Percentiles rank a stretch among this genome's conserved stretches.
phyloP scores from a whole-genome alignment of 371 early-diverging fungal species.

The Actinomortierella wolfii region DNA sequence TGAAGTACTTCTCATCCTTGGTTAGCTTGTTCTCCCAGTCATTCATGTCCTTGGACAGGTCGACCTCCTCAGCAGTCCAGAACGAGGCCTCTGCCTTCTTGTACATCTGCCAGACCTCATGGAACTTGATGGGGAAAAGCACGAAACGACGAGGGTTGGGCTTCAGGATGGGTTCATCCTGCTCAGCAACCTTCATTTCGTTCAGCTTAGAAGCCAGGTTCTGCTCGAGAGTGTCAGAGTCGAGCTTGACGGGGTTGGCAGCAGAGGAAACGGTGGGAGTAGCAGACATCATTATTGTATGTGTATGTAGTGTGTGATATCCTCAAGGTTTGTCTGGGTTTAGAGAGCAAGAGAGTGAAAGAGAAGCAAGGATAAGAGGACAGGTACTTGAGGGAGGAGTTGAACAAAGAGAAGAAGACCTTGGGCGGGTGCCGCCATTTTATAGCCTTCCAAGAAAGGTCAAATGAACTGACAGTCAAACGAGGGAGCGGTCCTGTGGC shows the following conservation, averaged over 20 bases:
- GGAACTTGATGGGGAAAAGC: conserved; percentile 95
- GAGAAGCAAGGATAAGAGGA: not conserved
- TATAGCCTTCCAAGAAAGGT: not conserved
- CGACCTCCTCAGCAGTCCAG: conserved; percentile 99
- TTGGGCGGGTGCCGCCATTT: conserved; percentile 2
- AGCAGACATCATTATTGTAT: conserved; percentile 3
- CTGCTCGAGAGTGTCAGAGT: no score
- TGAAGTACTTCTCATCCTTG: conserved; percentile 95
- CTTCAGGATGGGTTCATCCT: conserved; percentile 50
- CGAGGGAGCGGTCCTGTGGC: no score
- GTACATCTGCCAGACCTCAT: conserved; percentile 99
- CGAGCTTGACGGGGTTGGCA: conserved; percentile 1
- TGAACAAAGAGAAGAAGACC: not conserved
- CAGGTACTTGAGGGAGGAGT: not conserved
- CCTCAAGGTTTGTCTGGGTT: not conserved
- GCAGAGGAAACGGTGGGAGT: conserved; percentile 1
- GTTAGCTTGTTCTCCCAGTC: conserved; percentile 96
- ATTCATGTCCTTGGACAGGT: conserved; percentile 91
- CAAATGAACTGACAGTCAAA: no score
- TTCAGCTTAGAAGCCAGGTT: not conserved
- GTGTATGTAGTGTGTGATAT: not conserved
- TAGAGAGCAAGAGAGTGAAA: not conserved
- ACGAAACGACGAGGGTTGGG: conserved; percentile 89
- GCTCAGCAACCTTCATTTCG: conserved; percentile 3
- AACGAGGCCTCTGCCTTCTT: conserved; percentile 99